Conservation (phyloP, 2,329 filamentous ascomycete genomes). For the Penicillium freii region DNA sequence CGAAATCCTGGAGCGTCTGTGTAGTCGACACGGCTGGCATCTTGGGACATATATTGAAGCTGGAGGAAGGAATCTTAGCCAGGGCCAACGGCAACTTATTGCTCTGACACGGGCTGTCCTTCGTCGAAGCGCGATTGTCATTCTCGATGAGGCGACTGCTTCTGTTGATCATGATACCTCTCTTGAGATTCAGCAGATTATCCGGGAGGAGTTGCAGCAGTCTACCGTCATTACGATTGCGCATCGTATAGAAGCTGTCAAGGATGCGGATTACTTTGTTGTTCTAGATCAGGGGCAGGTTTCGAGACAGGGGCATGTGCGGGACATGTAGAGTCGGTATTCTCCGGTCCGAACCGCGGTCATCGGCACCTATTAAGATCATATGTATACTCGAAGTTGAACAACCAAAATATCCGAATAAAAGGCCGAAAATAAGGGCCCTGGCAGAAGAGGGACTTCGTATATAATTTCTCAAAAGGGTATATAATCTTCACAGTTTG, state of each 20-base stretch:
- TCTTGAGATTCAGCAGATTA: constrained; percentile 40
- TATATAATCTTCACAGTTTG: constrained; percentile 65
- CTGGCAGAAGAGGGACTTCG: constrained; percentile 2
- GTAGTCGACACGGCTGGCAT: constrained; percentile 55
- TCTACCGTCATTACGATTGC: constrained; percentile 64
- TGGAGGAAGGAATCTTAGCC: constrained; percentile 61
- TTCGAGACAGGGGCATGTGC: constrained; percentile 29
- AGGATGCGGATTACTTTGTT: constrained; percentile 56
- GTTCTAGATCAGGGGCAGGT: constrained; percentile 54
- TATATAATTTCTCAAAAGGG: constrained; percentile 18
- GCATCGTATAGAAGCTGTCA: constrained; percentile 62
- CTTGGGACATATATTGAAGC: constrained; percentile 58
- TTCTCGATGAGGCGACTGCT: constrained; percentile 66
- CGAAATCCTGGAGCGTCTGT: constrained; percentile 55
- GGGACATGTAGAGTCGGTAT: constrained; percentile 18
- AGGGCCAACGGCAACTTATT: constrained; percentile 65
- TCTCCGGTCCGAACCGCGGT: neutral
- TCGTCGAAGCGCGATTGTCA: constrained; percentile 59
- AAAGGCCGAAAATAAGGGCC: neutral
- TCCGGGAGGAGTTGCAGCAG: constrained; percentile 36
- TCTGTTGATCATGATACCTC: constrained; percentile 64
- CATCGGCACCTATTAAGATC: neutral
- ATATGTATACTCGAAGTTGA: neutral
- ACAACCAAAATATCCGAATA: neutral
- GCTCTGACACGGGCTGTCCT: constrained; percentile 63